Percentiles rank a stretch among this genome's conserved stretches.
Conservation (phyloP, 139 green algal species). For the Coccomyxa sp. region DNA sequence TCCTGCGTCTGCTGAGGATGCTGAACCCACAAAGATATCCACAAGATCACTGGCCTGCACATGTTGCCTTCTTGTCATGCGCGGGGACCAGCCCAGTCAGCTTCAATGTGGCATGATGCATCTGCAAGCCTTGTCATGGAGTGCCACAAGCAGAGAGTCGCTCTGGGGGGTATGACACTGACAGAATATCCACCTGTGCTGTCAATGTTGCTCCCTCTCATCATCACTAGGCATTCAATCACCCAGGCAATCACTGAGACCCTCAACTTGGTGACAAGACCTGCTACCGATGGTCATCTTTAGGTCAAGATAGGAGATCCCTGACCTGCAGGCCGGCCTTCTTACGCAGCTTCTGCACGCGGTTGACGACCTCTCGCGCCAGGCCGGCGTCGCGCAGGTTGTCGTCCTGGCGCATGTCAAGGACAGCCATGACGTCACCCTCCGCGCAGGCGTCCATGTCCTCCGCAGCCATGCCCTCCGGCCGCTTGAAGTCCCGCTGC, state of each 20-base stretch:
- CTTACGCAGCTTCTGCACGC: conserved; percentile 95
- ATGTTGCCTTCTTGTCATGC: no score
- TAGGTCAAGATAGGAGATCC: no score
- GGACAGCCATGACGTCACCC: conserved; percentile 88
- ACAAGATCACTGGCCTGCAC: no score
- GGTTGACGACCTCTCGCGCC: conserved; percentile 92
- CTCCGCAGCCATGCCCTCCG: conserved; percentile 33
- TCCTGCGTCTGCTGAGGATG: no score
- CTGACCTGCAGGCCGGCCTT: conserved; percentile 64
- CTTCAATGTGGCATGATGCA: no score
- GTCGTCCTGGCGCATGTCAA: conserved; percentile 77
- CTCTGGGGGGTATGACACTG: not conserved
- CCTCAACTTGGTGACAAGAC: conserved; percentile 43
- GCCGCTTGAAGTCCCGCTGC: conserved; percentile 72
- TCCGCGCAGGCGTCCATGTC: conserved; percentile 78
- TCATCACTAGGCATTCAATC: not conserved
- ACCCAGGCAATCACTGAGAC: not conserved
- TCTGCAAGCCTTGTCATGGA: no score
- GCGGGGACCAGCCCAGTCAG: no score
- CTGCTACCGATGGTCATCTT: no score
- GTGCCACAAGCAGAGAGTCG: not conserved
- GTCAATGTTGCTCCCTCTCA: not conserved
- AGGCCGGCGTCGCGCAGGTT: conserved; percentile 65
- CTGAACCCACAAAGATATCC: no score
- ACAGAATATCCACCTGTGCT: not conserved